These are phyloP conservation scores for Jatropha multifida DNA, from an alignment of 441 rosid genomes.

Conservation along the genomic window DNA sequence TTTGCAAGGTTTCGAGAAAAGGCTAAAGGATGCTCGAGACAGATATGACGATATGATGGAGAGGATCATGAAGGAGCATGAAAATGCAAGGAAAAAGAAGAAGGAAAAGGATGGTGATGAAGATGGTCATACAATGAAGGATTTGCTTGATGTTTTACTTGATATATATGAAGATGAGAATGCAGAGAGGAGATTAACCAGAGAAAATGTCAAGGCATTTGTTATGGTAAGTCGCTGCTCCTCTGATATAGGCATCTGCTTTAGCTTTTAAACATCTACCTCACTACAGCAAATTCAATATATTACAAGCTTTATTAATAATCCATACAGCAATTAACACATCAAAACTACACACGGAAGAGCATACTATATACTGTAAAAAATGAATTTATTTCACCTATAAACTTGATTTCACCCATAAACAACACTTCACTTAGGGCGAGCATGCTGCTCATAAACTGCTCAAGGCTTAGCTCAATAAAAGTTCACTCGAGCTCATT, in stretches of 20 bases:
- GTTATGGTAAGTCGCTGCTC: slow-evolving; percentile 45
- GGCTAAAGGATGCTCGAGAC: slow-evolving; percentile 52
- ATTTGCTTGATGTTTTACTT: slow-evolving; percentile 55
- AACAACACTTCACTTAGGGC: too few relatives aligned
- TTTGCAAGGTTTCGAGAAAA: slow-evolving; percentile 54
- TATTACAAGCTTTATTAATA: neutral
- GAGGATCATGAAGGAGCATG: slow-evolving; percentile 55
- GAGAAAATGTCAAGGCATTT: slow-evolving; percentile 69
- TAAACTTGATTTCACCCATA: too few relatives aligned
- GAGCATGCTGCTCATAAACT: too few relatives aligned
- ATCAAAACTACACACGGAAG: neutral
- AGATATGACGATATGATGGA: slow-evolving; percentile 54
- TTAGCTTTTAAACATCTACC: neutral
- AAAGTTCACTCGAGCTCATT: too few relatives aligned
- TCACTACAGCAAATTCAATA: neutral
- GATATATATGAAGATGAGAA: slow-evolving; percentile 52
- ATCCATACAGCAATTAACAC: neutral
- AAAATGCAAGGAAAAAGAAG: slow-evolving; percentile 30
- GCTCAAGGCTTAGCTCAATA: too few relatives aligned
- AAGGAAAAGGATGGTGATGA: slow-evolving; percentile 15
- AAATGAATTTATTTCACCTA: neutral
- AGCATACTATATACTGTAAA: neutral
- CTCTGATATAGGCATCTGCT: neutral
- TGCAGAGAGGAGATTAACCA: slow-evolving; percentile 51
- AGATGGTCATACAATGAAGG: slow-evolving; percentile 28